These are phyloP conservation scores for Coemansia sp. DNA, from an alignment of 192 early-diverging fungal species.

Conservation along the genomic window DNA sequence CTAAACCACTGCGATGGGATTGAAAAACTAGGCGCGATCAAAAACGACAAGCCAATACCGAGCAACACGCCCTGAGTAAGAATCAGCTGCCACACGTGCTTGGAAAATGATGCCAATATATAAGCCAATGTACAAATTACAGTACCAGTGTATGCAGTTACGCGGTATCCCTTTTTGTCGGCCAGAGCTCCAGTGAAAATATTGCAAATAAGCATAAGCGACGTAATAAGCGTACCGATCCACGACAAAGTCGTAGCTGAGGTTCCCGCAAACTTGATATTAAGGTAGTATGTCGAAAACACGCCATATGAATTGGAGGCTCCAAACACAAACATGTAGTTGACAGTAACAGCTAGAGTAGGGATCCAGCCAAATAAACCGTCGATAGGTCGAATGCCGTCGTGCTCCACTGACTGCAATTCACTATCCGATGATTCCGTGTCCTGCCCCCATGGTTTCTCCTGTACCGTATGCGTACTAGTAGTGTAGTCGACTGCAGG, in stretches of 20 bases:
- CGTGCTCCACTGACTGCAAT: background rate
- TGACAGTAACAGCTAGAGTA: conserved; percentile 22
- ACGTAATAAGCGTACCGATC: conserved; percentile 44
- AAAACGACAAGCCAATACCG: conserved; percentile 69
- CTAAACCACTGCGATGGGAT: conserved; percentile 74
- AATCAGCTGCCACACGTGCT: conserved; percentile 69
- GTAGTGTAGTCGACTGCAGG: background rate
- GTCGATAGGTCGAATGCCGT: conserved; percentile 17
- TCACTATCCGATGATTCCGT: background rate
- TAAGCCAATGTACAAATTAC: conserved; percentile 28
- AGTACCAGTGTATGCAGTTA: conserved; percentile 32
- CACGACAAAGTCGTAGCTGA: conserved; percentile 39
- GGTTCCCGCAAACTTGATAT: conserved; percentile 17
- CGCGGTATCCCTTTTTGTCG: conserved; percentile 33
- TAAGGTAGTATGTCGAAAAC: conserved; percentile 51
- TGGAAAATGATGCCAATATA: conserved; percentile 46
- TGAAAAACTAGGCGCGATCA: conserved; percentile 67
- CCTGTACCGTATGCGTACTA: background rate
- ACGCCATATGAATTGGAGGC: conserved; percentile 49
- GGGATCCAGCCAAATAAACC: conserved; percentile 39
- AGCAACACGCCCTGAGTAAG: conserved; percentile 75
- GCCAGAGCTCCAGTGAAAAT: conserved; percentile 36
- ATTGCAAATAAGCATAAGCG: conserved; percentile 31
- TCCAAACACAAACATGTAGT: conserved; percentile 44
- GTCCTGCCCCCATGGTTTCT: background rate